Evolutionary conservation across 345 rosid genomes (phyloP).

Genomic region (Psidium guajava): DNA sequence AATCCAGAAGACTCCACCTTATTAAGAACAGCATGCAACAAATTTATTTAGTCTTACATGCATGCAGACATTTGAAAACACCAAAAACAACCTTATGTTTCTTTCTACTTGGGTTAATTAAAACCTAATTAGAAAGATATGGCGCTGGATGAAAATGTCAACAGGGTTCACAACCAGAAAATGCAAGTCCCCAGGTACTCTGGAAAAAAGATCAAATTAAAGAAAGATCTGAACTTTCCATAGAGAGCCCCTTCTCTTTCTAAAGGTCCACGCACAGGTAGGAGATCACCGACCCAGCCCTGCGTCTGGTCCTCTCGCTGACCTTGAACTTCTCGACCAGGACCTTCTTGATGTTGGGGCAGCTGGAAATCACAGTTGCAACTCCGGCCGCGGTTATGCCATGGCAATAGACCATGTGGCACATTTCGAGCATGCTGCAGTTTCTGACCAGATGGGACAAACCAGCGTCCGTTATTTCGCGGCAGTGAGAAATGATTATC

Average conservation of each 20-base stretch:
- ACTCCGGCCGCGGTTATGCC: constrained; percentile 64
- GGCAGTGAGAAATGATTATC: constrained; percentile 81
- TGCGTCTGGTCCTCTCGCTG: constrained; percentile 61
- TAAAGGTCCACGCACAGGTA: constrained; percentile 72
- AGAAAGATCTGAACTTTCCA: not conserved
- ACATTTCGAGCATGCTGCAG: constrained; percentile 54
- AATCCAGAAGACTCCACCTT: not conserved
- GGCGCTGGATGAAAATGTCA: not conserved
- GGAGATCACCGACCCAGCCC: constrained; percentile 65
- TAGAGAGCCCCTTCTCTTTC: not conserved
- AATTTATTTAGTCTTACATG: not conserved
- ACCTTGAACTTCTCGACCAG: constrained; percentile 88
- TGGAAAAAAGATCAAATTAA: not conserved
- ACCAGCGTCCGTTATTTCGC: constrained; percentile 59
- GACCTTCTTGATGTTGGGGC: constrained; percentile 71
- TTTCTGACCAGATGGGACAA: constrained; percentile 56
- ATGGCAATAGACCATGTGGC: constrained; percentile 82
- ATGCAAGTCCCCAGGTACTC: not conserved
- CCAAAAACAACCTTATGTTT: not conserved
- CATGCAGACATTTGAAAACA: not conserved
- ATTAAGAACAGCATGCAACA: not conserved
- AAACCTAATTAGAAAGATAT: not conserved
- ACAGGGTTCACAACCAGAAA: not conserved
- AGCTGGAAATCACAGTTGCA: constrained; percentile 74
- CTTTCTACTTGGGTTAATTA: not conserved